Percentiles rank a stretch among this genome's conserved stretches.
phyloP scores from a whole-genome alignment of 345 rosid genomes.

The Nasturtium officinale region DNA sequence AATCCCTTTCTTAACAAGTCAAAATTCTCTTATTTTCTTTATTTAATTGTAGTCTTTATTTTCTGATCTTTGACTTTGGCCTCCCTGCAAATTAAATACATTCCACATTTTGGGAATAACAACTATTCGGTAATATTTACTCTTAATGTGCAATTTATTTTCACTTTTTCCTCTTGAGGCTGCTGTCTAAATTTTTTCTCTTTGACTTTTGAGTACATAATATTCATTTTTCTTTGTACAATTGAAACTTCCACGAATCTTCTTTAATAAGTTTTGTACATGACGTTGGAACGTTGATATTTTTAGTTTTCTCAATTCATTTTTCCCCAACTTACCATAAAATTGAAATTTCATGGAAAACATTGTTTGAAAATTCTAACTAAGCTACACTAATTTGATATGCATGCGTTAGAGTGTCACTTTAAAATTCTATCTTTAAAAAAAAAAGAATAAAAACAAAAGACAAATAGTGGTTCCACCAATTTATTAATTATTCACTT shows the following conservation, averaged over 20 bases:
- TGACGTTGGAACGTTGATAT: background rate
- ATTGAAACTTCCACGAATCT: slow-evolving; percentile 26
- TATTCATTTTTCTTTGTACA: slow-evolving; percentile 20
- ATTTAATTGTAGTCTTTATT: background rate
- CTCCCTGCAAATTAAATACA: slow-evolving; percentile 22
- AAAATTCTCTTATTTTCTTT: slow-evolving; percentile 21
- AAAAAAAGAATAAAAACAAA: background rate
- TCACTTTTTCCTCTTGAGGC: slow-evolving; percentile 14
- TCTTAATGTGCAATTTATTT: slow-evolving; percentile 18
- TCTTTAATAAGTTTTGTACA: background rate
- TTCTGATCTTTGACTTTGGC: slow-evolving; percentile 39
- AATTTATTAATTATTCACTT: slow-evolving; percentile 24
- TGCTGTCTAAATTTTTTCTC: slow-evolving; percentile 13
- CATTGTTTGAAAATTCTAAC: slow-evolving; percentile 32
- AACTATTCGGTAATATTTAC: slow-evolving; percentile 15
- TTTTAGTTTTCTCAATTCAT: background rate
- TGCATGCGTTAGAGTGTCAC: slow-evolving; percentile 33
- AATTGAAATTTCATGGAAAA: slow-evolving; percentile 19
- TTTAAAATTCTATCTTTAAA: slow-evolving; percentile 13
- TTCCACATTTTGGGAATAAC: slow-evolving; percentile 24
- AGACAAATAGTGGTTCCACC: slow-evolving; percentile 30
- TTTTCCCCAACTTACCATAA: background rate
- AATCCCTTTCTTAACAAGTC: slow-evolving; percentile 33
- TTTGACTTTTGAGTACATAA: slow-evolving; percentile 32
- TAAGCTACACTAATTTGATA: slow-evolving; percentile 12